phyloP scores from a whole-genome alignment of 768 basidiomycete genomes.

The Rhizopogon sp. region DNA sequence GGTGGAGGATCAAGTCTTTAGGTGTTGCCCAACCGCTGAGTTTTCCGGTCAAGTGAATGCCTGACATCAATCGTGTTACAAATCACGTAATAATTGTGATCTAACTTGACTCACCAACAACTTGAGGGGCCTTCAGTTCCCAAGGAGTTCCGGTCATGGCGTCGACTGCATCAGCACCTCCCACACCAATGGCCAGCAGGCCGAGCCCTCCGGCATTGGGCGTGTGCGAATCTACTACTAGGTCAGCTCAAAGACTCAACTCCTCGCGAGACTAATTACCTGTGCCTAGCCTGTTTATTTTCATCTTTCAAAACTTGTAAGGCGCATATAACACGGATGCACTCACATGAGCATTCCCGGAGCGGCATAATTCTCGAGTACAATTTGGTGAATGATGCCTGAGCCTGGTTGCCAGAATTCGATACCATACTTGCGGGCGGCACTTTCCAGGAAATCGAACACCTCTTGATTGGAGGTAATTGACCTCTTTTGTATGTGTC shows the following conservation, averaged over 20 bases:
- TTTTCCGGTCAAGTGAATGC: slow-evolving; percentile 84
- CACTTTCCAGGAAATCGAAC: slow-evolving; percentile 94
- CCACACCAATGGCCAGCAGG: slow-evolving; percentile 96
- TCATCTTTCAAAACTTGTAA: slow-evolving; percentile 6
- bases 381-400: slow-evolving; percentile 96
- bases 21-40: slow-evolving; percentile 90
- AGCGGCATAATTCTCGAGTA: slow-evolving; percentile 95
- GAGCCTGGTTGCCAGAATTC: slow-evolving; percentile 95
- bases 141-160: slow-evolving; percentile 98
- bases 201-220: slow-evolving; percentile 98
- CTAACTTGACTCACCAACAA: slow-evolving; percentile 52
- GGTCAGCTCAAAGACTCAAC: neutral
- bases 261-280: slow-evolving; percentile 36
- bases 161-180: slow-evolving; percentile 97
- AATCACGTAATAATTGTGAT: neutral
- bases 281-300: slow-evolving; percentile 64
- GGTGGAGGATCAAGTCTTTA: slow-evolving; percentile 92
- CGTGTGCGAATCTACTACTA: slow-evolving; percentile 80
- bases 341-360: slow-evolving; percentile 88
- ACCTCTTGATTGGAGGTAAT: slow-evolving; percentile 91
- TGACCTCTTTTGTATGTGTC: slow-evolving; percentile 49
- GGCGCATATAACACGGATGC: slow-evolving; percentile 5
- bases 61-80: slow-evolving; percentile 30
- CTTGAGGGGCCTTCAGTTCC: slow-evolving; percentile 90
- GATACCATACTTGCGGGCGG: slow-evolving; percentile 86